These are phyloP conservation scores for Quercus tomentella DNA, from an alignment of 331 rosid genomes.

Conservation along the genomic window DNA sequence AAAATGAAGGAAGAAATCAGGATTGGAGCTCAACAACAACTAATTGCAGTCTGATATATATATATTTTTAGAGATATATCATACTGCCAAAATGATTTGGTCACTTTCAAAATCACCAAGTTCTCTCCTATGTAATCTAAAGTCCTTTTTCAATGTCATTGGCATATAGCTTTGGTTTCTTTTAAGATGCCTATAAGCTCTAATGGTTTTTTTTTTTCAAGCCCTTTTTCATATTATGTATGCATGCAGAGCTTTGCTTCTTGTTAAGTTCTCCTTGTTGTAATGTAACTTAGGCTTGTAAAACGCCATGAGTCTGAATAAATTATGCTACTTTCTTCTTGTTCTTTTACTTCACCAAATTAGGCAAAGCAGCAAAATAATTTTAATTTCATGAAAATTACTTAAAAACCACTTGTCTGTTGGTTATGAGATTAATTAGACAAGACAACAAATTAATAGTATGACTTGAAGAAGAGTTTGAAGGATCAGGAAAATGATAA, in stretches of 20 bases:
- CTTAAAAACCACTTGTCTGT: background rate
- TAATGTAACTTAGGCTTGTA: background rate
- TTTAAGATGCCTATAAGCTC: conserved; percentile 15
- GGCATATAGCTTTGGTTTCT: background rate
- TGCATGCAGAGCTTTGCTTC: background rate
- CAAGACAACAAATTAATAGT: background rate
- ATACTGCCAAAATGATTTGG: conserved; percentile 7
- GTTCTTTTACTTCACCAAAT: conserved; percentile 1
- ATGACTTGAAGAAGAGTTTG: background rate
- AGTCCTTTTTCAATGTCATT: background rate
- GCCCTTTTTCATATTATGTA: background rate
- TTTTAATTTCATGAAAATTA: background rate
- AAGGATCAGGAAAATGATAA: background rate
- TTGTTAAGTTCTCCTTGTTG: background rate
- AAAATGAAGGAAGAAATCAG: conserved; percentile 71
- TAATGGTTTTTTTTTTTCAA: background rate
- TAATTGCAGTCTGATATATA: conserved; percentile 33
- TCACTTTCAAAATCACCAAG: conserved; percentile 20
- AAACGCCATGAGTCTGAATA: background rate
- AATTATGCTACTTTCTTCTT: background rate
- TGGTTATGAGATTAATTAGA: background rate
- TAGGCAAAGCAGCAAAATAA: background rate
- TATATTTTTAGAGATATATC: background rate
- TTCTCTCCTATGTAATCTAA: background rate
- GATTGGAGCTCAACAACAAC: conserved; percentile 62